Evolutionary conservation across 108 stramenopile genomes (phyloP).

Genomic region (Skeletonema costatum): DNA sequence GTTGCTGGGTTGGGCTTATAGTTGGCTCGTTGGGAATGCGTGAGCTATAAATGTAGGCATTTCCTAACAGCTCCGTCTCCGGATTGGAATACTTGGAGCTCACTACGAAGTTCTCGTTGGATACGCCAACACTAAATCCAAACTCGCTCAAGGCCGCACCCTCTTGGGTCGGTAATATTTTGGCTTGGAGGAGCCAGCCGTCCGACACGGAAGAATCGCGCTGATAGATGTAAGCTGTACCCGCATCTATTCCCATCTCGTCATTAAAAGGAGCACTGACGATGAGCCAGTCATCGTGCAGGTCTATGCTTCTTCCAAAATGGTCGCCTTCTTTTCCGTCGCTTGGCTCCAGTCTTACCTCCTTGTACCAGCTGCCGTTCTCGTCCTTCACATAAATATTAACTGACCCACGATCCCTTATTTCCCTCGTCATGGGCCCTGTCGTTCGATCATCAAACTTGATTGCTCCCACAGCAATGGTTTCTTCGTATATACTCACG

Average conservation of each 20-base stretch:
- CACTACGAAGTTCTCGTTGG: not conserved
- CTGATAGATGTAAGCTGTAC: conserved; percentile 1
- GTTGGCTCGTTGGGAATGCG: not conserved
- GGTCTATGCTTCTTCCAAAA: conserved; percentile 9
- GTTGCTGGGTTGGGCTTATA: not conserved
- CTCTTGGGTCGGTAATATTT: not conserved
- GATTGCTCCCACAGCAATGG: not conserved
- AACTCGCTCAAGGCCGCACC: not conserved
- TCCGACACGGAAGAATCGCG: not conserved
- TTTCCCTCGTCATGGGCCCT: not conserved
- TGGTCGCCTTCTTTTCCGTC: not conserved
- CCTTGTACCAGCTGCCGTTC: not conserved
- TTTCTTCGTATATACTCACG: conserved; percentile 5
- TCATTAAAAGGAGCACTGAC: conserved; percentile 3
- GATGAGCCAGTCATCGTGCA: conserved; percentile 8
- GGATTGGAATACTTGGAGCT: not conserved
- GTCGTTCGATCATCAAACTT: not conserved
- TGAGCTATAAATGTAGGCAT: not conserved
- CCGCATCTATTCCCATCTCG: not conserved
- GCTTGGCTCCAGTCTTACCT: not conserved
- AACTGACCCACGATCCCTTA: not conserved
- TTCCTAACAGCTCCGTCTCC: not conserved
- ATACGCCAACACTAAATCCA: not conserved
- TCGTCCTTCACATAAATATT: not conserved
- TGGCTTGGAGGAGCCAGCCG: not conserved